A percentile compares a stretch with the other conserved stretches of the same genome.
phyloP scores from a whole-genome alignment of 352 stramenopile species.

The Globisporangium yorkense region DNA sequence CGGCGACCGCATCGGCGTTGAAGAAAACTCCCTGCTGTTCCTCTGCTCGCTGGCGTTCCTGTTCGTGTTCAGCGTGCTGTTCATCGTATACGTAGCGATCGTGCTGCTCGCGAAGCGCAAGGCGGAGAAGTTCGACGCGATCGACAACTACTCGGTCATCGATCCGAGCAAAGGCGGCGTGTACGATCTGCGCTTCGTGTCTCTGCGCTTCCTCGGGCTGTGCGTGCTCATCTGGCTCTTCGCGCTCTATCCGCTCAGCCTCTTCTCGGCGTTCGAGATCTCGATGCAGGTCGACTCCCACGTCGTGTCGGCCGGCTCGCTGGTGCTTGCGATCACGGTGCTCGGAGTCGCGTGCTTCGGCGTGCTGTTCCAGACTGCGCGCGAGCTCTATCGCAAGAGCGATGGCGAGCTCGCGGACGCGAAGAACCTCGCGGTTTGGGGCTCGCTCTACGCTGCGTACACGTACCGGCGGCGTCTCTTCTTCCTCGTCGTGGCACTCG shows the following conservation, averaged over 20 bases:
- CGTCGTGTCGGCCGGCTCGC: slow-evolving; percentile 14
- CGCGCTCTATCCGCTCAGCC: slow-evolving; percentile 49
- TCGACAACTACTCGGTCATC: slow-evolving; percentile 25
- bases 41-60: slow-evolving; percentile 34
- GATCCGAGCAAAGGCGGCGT: slow-evolving; percentile 14
- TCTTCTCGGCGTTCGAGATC: slow-evolving; percentile 62
- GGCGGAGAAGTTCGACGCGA: slow-evolving; percentile 34
- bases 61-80: slow-evolving; percentile 24
- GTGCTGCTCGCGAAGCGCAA: slow-evolving; percentile 53
- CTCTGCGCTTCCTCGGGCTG: slow-evolving; percentile 52
- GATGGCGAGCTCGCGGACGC: slow-evolving; percentile 47
- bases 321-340: slow-evolving; percentile 35
- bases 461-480: slow-evolving; percentile 63
- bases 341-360: slow-evolving; percentile 40
- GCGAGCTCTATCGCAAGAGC: slow-evolving; percentile 36
- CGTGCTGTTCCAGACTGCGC: slow-evolving; percentile 28
- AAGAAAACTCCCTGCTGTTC: slow-evolving; percentile 38
- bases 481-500: slow-evolving; percentile 42
- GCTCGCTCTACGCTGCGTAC: slow-evolving; percentile 55
- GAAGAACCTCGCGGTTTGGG: slow-evolving; percentile 49
- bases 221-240: slow-evolving; percentile 64
- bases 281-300: slow-evolving; percentile 50
- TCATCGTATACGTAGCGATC: slow-evolving; percentile 42
- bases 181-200: slow-evolving; percentile 46
- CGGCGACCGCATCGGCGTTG: slow-evolving; percentile 41